Base-by-base conservation (phyloP, 345 rosid genomes). In the Gossypium turneri region DNA sequence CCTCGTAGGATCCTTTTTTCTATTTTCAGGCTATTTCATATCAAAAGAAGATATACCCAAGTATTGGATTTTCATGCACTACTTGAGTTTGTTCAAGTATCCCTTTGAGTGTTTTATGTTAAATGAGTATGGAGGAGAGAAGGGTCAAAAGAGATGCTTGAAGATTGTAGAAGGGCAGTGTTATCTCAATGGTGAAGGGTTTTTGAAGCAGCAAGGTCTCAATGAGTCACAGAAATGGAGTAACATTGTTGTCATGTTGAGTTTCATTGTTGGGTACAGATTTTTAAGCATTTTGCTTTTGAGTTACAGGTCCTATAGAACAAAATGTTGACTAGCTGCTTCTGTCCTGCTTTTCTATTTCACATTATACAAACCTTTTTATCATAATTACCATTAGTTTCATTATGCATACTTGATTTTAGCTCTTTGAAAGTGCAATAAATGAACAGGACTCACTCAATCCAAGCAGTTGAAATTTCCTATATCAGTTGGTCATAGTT, bases 1-100 rank as follows among this genome's bases (percentile, higher is more conserved):
- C 7, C 38, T 59, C 8, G 8, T 59, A 29, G 63, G 63, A 12
- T 59, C 63, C 2, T 59, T 59, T 24, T 59, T 22, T 13, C 63
- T 59, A 11, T 59, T 59, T 24, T 59, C 63, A 12, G 63, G 63
- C 17, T 59, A 59, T 59, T 58, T 59, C 63, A 59, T 59, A 59
- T 59, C 38, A 7, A 59, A 24, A 59, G 38, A 24, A 9, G 63
- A 59, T 34, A 59, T 59, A 59, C 63, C 38, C 2, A 3, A 34
- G 63, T 59, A 59, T 11, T 59, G 63, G 63, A 59, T 59, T 59
- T 59, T 59, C 63, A 59, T 59, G 63, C 63, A 59, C 17, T 59
- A 59, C 63, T 59, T 59, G 63, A 59, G 63, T 59, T 24, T 59
- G 63, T 59, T 59, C 63, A 59, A 59, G 63, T 59, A 59, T 24